These are phyloP conservation scores for Pestalotiopsis sp. DNA, from an alignment of 2,329 filamentous ascomycete species.

Conservation along the genomic window DNA sequence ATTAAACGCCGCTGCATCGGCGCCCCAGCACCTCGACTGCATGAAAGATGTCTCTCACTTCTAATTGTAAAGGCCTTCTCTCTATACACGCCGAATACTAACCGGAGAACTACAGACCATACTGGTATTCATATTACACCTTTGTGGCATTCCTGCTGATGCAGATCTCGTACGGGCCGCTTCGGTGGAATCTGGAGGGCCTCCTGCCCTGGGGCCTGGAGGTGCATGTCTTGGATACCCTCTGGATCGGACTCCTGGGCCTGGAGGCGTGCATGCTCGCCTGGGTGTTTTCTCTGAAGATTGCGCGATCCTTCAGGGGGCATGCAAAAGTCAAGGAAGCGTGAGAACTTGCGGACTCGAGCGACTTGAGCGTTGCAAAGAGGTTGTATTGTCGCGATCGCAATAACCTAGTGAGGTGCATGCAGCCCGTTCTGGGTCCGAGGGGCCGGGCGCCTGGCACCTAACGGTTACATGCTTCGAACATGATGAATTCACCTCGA, in stretches of 20 bases:
- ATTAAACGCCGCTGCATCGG: too few species aligned
- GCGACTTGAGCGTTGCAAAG: too few species aligned
- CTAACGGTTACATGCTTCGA: too few species aligned
- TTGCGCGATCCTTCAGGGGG: background rate
- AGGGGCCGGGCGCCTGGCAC: too few species aligned
- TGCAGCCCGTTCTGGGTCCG: too few species aligned
- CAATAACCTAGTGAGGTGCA: too few species aligned
- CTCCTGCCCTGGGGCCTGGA: constrained; percentile 32
- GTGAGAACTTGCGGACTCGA: too few species aligned
- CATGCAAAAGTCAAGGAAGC: constrained; percentile 1
- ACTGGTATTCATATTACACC: constrained; percentile 23
- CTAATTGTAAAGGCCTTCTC: background rate
- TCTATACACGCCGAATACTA: background rate
- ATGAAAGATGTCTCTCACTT: background rate
- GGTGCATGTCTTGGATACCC: constrained; percentile 41
- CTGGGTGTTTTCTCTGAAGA: constrained; percentile 29
- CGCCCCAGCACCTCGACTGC: background rate
- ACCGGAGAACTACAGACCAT: constrained; percentile 12
- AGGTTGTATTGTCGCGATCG: too few species aligned
- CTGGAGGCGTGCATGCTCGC: constrained; percentile 46
- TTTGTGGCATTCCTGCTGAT: constrained; percentile 20
- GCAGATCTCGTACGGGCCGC: constrained; percentile 20
- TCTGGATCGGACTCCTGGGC: constrained; percentile 48
- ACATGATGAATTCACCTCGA: too few species aligned
- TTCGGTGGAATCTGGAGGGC: constrained; percentile 15